A percentile compares a stretch with the other conserved stretches of the same genome.
Conservation (phyloP, 768 basidiomycete species). For the Clathrus columnatus region DNA sequence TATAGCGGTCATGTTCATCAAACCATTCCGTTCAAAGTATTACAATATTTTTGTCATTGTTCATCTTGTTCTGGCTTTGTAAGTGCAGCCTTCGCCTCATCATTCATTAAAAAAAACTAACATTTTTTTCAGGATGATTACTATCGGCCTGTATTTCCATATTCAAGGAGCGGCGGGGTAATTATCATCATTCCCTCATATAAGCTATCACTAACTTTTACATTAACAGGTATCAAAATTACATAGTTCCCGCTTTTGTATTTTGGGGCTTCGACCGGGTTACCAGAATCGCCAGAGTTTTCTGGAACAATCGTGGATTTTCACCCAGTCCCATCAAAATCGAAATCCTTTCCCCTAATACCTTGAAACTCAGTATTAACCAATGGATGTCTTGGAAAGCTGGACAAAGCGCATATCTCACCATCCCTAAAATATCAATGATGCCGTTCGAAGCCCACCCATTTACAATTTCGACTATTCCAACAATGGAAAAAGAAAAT, state of each 20-base stretch:
- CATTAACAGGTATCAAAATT: constrained; percentile 3
- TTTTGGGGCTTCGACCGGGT: constrained; percentile 13
- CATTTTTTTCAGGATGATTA: constrained; percentile 3
- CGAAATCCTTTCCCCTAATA: constrained; percentile 36
- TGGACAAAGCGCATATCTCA: constrained; percentile 47
- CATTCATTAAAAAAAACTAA: not conserved
- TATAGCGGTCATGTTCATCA: constrained; percentile 4
- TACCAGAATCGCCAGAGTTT: constrained; percentile 1
- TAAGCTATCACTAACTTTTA: not conserved
- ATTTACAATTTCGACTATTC: constrained; percentile 47
- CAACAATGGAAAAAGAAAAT: not conserved
- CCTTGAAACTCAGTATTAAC: constrained; percentile 38
- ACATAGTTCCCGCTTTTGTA: constrained; percentile 1
- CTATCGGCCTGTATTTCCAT: constrained; percentile 9
- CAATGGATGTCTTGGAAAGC: constrained; percentile 45
- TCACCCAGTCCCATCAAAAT: constrained; percentile 20
- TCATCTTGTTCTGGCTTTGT: constrained; percentile 11
- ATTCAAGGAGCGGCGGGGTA: constrained; percentile 13
- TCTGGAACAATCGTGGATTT: constrained; percentile 22
- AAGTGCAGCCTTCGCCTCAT: not conserved
- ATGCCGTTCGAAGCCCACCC: constrained; percentile 49
- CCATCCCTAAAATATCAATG: constrained; percentile 36
- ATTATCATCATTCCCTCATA: not conserved
- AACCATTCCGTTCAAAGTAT: constrained; percentile 2
- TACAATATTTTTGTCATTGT: constrained; percentile 12